These are phyloP conservation scores for Mychonastes homosphaera DNA, from an alignment of 139 green algal genomes.

Conservation along the genomic window DNA sequence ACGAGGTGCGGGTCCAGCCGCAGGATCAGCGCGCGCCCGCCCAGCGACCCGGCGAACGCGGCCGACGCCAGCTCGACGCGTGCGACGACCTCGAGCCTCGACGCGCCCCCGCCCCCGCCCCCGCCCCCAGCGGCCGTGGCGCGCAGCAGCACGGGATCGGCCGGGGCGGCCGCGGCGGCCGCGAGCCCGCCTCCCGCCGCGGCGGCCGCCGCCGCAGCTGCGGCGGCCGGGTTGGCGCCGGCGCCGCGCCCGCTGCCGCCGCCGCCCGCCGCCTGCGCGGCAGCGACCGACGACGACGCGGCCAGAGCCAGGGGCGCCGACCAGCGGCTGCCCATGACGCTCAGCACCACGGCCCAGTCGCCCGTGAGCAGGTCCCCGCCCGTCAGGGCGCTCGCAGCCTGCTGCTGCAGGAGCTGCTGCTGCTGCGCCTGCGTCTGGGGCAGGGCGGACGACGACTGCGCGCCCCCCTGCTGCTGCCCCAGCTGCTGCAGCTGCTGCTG, in stretches of 20 bases:
- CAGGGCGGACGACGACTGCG: too few relatives aligned
- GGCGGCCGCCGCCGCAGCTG: neutral
- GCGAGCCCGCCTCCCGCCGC: neutral
- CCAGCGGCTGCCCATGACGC: constrained; percentile 27
- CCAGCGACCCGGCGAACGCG: neutral
- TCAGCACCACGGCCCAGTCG: constrained; percentile 6
- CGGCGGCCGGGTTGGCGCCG: neutral
- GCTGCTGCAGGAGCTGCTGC: too few relatives aligned
- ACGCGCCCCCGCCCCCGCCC: too few relatives aligned
- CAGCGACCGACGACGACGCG: neutral
- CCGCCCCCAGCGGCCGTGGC: neutral
- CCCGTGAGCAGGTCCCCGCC: too few relatives aligned
- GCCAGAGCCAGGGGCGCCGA: constrained; percentile 8
- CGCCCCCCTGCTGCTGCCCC: neutral
- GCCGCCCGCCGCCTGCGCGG: neutral
- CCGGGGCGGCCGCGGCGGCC: neutral
- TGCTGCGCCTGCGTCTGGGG: too few relatives aligned
- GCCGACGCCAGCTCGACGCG: neutral
- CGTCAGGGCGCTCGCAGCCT: too few relatives aligned
- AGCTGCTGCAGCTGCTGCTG: neutral
- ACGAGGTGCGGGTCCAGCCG: constrained; percentile 59
- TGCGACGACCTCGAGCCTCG: too few relatives aligned
- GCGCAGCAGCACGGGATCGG: constrained; percentile 17
- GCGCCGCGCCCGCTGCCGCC: neutral
- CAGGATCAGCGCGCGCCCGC: constrained; percentile 27